These are phyloP conservation scores for Penicillium sp. DNA, from an alignment of 2,329 filamentous ascomycete species.

Conservation along the genomic window DNA sequence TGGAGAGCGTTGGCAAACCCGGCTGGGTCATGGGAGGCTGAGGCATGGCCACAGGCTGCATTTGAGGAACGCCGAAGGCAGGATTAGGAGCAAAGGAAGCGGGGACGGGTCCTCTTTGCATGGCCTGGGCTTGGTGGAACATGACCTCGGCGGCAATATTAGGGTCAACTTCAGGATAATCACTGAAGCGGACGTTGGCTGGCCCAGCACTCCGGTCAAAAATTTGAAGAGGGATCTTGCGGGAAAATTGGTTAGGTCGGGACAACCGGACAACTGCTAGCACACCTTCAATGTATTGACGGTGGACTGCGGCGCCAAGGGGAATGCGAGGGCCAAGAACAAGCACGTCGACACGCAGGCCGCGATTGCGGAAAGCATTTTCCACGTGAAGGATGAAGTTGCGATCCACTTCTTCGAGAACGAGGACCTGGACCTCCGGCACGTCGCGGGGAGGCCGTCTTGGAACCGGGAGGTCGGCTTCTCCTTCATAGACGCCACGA, in stretches of 20 bases:
- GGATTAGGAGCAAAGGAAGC: constrained; percentile 43
- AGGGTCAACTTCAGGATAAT: constrained; percentile 83
- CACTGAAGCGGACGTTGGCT: constrained; percentile 79
- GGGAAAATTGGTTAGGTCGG: constrained; percentile 67
- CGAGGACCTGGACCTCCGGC: constrained; percentile 86
- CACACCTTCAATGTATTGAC: constrained; percentile 87
- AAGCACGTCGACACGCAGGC: constrained; percentile 77
- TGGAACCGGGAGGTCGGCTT: constrained; percentile 71
- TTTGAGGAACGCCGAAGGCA: constrained; percentile 42
- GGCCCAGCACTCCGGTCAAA: constrained; percentile 80
- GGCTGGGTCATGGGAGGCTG: constrained; percentile 38
- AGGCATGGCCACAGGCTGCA: constrained; percentile 34
- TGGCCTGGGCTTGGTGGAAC: constrained; percentile 56
- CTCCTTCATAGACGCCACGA: constrained; percentile 58
- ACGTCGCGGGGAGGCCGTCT: constrained; percentile 74
- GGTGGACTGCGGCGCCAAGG: constrained; percentile 77
- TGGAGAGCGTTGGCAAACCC: constrained; percentile 38
- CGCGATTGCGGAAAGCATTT: constrained; percentile 70
- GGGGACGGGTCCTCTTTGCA: constrained; percentile 41
- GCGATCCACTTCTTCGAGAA: constrained; percentile 74
- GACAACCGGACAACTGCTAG: constrained; percentile 81
- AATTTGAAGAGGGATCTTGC: constrained; percentile 79
- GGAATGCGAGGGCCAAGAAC: constrained; percentile 77
- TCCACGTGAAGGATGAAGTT: constrained; percentile 86
- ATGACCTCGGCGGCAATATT: constrained; percentile 80